Percentiles rank a stretch among this genome's conserved stretches.
Conservation (phyloP, 495 filamentous ascomycete species). For the Evernia prunastri region DNA sequence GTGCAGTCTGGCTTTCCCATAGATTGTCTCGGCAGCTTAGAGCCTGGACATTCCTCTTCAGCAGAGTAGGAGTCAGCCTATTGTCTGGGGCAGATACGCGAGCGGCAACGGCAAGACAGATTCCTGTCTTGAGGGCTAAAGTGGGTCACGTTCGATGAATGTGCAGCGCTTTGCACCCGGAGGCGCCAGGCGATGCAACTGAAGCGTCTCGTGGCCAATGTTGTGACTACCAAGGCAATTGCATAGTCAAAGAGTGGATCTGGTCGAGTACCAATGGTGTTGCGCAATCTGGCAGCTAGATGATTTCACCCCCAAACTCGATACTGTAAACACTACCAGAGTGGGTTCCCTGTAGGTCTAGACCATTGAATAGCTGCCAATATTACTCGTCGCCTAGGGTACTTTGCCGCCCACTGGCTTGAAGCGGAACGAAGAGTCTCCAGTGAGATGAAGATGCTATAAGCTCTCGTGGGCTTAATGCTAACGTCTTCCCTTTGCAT, state of each 20-base stretch:
- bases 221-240: background rate
- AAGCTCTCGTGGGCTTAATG: background rate
- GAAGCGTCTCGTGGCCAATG: background rate
- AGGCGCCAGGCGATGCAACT: background rate
- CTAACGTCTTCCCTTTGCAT: constrained; percentile 38
- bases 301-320: background rate
- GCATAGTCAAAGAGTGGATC: background rate
- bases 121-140: background rate
- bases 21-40: background rate
- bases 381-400: background rate
- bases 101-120: too few species aligned
- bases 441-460: background rate
- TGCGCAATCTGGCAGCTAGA: background rate
- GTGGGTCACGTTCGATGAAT: background rate
- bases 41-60: background rate
- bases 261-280: background rate
- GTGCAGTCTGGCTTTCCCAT: background rate
- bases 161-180: background rate
- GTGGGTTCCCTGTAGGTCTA: background rate
- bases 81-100: too few species aligned
- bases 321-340: background rate
- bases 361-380: background rate
- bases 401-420: background rate
- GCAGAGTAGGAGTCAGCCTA: too few species aligned
- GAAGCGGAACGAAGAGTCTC: background rate